Base-by-base conservation (phyloP, 2,329 filamentous ascomycete genomes). In the Neocatenulostroma microsporum region DNA sequence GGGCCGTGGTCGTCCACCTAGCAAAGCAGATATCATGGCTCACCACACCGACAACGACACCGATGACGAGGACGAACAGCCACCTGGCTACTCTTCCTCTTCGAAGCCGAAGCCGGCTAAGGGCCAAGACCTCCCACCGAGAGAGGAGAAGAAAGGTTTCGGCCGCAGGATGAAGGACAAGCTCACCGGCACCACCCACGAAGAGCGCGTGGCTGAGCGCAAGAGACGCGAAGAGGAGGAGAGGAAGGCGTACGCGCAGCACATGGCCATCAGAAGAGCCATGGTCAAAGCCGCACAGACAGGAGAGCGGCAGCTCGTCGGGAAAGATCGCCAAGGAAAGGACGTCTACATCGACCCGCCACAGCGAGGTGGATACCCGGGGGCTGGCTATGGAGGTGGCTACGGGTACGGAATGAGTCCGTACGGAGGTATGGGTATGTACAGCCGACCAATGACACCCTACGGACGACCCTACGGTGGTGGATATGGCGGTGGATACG, bases 161-260 rank as follows among this genome's bases (percentile, higher is more conserved):
- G 73, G 73, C 2, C 66, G 74, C 38, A 72, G 68, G 36, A 57
- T 80, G 45, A 79, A 79, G 51, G 74, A 79, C 55, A 72, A 70
- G 46, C 47, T 78, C 12, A 80, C 76, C 0, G 60, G 64, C 12
- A 70, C 67, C 4, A 76, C 74, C 3, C 74, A 78, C 52, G 60
- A 68, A 17, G 60, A 79, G 49, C 70, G 75, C 17, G 66, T 67
- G 34, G 51, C 54, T 5, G 60, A 66, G 18, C 66, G 75, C 4
- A 46, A 47, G 3, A 53, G 58, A 21, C 66, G 72, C 18, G 72
- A 63, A 1, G 62, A 68, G 36, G 59, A 69, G 21, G 75, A 79
- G 53, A 61, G 57, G 3, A 54, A 64, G 29, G 62, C 66, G n/a
- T 77, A 78, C 49, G 56, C 67, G 23, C 63, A 66, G 26, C 74